Evolutionary conservation across 495 filamentous ascomycete genomes (phyloP).

Genomic region (Podospora tetraspora): DNA sequence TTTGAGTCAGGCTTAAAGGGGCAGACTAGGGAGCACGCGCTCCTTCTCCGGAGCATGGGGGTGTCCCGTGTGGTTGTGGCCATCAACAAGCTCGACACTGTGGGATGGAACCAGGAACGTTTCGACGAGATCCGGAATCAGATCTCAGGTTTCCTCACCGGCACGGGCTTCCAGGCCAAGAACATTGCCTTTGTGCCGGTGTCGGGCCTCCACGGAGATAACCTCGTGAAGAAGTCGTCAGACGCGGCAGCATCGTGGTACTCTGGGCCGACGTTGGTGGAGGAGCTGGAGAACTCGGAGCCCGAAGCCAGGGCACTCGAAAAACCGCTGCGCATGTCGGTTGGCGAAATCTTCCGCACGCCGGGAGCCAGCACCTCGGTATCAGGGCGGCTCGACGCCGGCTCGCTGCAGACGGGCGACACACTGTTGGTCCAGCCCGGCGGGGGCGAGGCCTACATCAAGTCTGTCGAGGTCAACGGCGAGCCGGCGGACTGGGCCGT

Average conservation of each 20-base stretch:
- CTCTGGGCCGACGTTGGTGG: conserved; percentile 66
- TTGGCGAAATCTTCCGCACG: conserved; percentile 59
- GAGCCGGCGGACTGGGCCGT: conserved; percentile 81
- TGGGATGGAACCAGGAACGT: conserved; percentile 70
- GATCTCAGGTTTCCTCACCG: conserved; percentile 71
- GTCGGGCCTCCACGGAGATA: conserved; percentile 82
- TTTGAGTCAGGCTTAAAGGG: conserved; percentile 92
- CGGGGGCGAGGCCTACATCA: conserved; percentile 70
- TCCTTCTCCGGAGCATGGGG: conserved; percentile 87
- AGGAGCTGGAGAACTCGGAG: conserved; percentile 76
- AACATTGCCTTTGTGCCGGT: conserved; percentile 83
- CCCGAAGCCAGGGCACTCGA: conserved; percentile 63
- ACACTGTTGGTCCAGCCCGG: conserved; percentile 72
- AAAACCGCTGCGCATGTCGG: conserved; percentile 78
- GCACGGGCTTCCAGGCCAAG: conserved; percentile 72
- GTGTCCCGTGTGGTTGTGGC: conserved; percentile 82
- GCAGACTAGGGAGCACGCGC: conserved; percentile 89
- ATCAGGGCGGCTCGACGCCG: conserved; percentile 80
- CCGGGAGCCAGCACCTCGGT: conserved; percentile 79
- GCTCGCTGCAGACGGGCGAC: conserved; percentile 78
- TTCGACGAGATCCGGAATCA: conserved; percentile 84
- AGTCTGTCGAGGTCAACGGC: conserved; percentile 67
- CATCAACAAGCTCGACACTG: conserved; percentile 89
- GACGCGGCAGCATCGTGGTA: conserved; percentile 69
- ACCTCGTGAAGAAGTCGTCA: conserved; percentile 60